These are phyloP conservation scores for Xylaria sp. DNA, from an alignment of 2,329 filamentous ascomycete genomes.

Conservation along the genomic window DNA sequence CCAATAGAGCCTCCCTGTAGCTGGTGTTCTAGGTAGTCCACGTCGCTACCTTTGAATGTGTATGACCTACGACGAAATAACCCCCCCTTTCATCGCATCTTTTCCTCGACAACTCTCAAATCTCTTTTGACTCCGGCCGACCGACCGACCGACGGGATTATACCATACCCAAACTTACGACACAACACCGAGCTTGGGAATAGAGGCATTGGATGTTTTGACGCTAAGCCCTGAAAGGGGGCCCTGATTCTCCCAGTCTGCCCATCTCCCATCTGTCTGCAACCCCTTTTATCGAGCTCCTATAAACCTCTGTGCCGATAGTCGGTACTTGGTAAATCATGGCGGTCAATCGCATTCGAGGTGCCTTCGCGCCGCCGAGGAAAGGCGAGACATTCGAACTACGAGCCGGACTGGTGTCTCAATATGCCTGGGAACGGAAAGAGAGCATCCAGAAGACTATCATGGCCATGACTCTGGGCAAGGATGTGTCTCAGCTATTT, in stretches of 20 bases:
- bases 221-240: slow-evolving; percentile 48
- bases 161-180: not conserved
- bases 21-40: slow-evolving; percentile 12
- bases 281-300: slow-evolving; percentile 12
- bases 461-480: slow-evolving; percentile 99
- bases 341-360: slow-evolving; percentile 96
- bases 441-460: slow-evolving; percentile 99
- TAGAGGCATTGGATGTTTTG: slow-evolving; percentile 38
- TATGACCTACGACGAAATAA: not conserved
- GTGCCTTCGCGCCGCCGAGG: slow-evolving; percentile 89
- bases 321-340: slow-evolving; percentile 61
- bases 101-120: slow-evolving; percentile 4
- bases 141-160: slow-evolving; percentile 12
- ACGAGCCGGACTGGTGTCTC: slow-evolving; percentile 92
- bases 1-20: not conserved
- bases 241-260: slow-evolving; percentile 38
- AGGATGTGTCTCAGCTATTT: slow-evolving; percentile 97
- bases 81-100: slow-evolving; percentile 13
- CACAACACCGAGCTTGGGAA: slow-evolving; percentile 1
- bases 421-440: slow-evolving; percentile 99
- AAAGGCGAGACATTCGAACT: slow-evolving; percentile 99
- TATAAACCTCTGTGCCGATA: slow-evolving; percentile 17
- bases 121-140: not conserved
- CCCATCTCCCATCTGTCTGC: slow-evolving; percentile 30
- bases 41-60: slow-evolving; percentile 25